Percentiles rank a stretch among this genome's conserved stretches.
Evolutionary conservation across 345 rosid genomes (phyloP).

Genomic region (Arabidopsis thaliana): TAIR10.1 NC_003075.7:18408001-18408500

Average conservation of each 20-base stretch:
- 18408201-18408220: conserved; percentile 96
- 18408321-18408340: conserved; percentile 94
- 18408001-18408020: conserved; percentile 79
- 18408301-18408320: conserved; percentile 93
- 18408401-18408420: conserved; percentile 17
- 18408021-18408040: conserved; percentile 80
- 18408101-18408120: conserved; percentile 58
- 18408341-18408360: conserved; percentile 95
- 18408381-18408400: conserved; percentile 31
- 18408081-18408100: conserved; percentile 91
- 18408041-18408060: conserved; percentile 94
- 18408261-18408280: conserved; percentile 87
- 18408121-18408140: not conserved
- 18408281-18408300: conserved; percentile 98
- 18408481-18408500: not conserved
- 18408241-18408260: conserved; percentile 78
- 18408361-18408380: conserved; percentile 99
- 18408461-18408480: not conserved
- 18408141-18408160: not conserved
- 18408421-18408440: conserved; percentile 3
- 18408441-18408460: not conserved
- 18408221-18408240: conserved; percentile 92
- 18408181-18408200: conserved; percentile 51
- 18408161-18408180: conserved; percentile 9
- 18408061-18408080: conserved; percentile 88